These are phyloP conservation scores for Xylaria curta DNA, from an alignment of 495 filamentous ascomycete genomes.

Conservation along the genomic window DNA sequence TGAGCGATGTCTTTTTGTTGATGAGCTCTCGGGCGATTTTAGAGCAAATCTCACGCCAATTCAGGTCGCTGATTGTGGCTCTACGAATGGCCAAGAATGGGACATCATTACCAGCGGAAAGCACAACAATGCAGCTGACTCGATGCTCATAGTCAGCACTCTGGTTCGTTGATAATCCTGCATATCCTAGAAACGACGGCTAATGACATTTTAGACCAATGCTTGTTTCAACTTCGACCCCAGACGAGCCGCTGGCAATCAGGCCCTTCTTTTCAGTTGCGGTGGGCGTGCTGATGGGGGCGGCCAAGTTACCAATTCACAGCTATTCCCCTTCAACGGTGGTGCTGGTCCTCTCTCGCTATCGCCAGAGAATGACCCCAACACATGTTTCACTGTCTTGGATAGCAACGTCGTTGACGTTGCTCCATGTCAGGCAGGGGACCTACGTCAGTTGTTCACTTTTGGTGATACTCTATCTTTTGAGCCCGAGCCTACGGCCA, in stretches of 20 bases:
- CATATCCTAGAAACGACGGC: neutral
- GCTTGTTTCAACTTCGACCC: conserved; percentile 63
- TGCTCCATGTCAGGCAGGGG: conserved; percentile 47
- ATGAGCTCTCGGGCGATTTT: conserved; percentile 63
- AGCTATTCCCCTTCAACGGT: conserved; percentile 55
- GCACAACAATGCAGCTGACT: conserved; percentile 51
- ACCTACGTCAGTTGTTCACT: conserved; percentile 54
- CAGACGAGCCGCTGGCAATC: conserved; percentile 52
- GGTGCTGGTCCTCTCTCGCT: conserved; percentile 49
- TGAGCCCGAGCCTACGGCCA: conserved; percentile 18
- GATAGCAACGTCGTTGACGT: conserved; percentile 53
- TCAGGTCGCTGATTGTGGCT: conserved; percentile 55
- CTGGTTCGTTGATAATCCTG: conserved; percentile 41
- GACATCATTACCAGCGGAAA: conserved; percentile 61
- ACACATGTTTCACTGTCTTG: conserved; percentile 55
- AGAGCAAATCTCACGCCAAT: conserved; percentile 62
- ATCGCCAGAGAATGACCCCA: conserved; percentile 48
- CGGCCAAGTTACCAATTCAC: conserved; percentile 56
- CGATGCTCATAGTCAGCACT: conserved; percentile 59
- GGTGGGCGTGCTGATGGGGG: conserved; percentile 62
- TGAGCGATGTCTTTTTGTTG: conserved; percentile 59
- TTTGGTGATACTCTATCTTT: conserved; percentile 42
- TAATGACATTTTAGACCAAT: conserved; percentile 49
- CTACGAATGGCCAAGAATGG: conserved; percentile 57
- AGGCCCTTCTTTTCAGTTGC: conserved; percentile 60